These are phyloP conservation scores for Lasiosphaeria miniovina DNA, from an alignment of 495 filamentous ascomycete genomes.

Conservation along the genomic window DNA sequence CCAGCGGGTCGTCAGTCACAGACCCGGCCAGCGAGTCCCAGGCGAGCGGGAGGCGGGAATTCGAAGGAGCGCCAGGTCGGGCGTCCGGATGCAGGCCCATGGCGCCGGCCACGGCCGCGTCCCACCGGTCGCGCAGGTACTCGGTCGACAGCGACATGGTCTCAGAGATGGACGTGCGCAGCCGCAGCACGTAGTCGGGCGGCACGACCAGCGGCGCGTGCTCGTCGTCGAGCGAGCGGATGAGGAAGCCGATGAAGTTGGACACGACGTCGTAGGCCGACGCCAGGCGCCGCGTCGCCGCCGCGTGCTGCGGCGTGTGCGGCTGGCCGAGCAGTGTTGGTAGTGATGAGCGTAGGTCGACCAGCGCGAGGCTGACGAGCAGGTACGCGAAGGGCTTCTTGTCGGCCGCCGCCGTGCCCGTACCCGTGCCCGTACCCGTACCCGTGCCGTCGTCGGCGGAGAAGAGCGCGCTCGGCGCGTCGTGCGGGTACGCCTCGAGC, in stretches of 20 bases:
- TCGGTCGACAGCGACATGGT: conserved; percentile 58
- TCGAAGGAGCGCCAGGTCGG: conserved; percentile 29
- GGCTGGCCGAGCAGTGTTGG: conserved; percentile 57
- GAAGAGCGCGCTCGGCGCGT: conserved; percentile 48
- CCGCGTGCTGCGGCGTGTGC: conserved; percentile 46
- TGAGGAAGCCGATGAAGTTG: conserved; percentile 56
- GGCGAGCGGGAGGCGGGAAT: conserved; percentile 40
- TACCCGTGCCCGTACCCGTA: no score
- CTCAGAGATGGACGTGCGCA: conserved; percentile 56
- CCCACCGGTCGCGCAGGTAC: conserved; percentile 64
- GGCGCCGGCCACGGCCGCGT: conserved; percentile 53
- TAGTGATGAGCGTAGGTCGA: conserved; percentile 60
- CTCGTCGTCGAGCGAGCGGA: conserved; percentile 43
- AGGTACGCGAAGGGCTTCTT: conserved; percentile 57
- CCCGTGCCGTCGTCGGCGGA: conserved; percentile 18
- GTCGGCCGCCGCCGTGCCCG: no score
- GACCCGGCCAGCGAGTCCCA: conserved; percentile 47
- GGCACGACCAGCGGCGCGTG: conserved; percentile 32
- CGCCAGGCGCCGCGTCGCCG: conserved; percentile 49
- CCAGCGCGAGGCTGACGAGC: conserved; percentile 56
- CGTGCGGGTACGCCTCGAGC: conserved; percentile 48
- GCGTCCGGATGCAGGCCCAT: conserved; percentile 51
- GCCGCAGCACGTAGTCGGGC: conserved; percentile 54
- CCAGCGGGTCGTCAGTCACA: conserved; percentile 44
- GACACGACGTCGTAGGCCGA: conserved; percentile 58